These are phyloP conservation scores for Pisolithus albus DNA, from an alignment of 768 basidiomycete genomes.

Conservation along the genomic window DNA sequence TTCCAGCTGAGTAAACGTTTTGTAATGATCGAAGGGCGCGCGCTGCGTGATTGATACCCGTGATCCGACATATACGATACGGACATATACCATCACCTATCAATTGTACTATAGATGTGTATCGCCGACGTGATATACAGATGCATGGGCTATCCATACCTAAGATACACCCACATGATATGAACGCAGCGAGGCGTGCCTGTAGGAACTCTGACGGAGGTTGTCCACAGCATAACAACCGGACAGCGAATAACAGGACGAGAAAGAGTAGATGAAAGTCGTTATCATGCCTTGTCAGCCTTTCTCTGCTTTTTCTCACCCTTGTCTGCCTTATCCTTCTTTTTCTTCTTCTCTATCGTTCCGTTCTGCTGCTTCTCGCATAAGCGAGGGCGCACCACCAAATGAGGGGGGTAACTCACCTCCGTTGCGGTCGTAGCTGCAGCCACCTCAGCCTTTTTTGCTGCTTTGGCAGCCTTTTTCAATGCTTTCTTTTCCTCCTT, in stretches of 20 bases:
- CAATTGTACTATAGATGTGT: neutral
- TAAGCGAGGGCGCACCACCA: constrained; percentile 5
- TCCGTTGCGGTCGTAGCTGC: constrained; percentile 17
- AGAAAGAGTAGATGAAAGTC: neutral
- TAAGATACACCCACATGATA: neutral
- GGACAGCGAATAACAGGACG: neutral
- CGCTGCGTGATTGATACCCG: neutral
- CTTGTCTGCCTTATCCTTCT: constrained; percentile 34
- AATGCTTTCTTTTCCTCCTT: constrained; percentile 85
- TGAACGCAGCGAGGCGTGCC: neutral
- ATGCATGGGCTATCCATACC: neutral
- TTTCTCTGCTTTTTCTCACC: constrained; percentile 58
- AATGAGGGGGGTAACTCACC: constrained; percentile 24
- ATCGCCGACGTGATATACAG: neutral
- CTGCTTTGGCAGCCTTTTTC: constrained; percentile 70
- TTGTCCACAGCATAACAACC: neutral
- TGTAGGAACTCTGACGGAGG: neutral
- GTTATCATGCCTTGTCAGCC: constrained; percentile 36
- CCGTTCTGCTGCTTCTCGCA: constrained; percentile 20
- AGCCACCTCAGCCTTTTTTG: constrained; percentile 34
- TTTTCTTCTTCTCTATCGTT: constrained; percentile 27
- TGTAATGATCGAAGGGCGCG: neutral
- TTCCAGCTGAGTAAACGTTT: constrained; percentile 1
- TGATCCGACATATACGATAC: neutral
- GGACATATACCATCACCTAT: neutral